Evolutionary conservation across 2,329 filamentous ascomycete genomes (phyloP).

Genomic region (Apiospora arundinis): DNA sequence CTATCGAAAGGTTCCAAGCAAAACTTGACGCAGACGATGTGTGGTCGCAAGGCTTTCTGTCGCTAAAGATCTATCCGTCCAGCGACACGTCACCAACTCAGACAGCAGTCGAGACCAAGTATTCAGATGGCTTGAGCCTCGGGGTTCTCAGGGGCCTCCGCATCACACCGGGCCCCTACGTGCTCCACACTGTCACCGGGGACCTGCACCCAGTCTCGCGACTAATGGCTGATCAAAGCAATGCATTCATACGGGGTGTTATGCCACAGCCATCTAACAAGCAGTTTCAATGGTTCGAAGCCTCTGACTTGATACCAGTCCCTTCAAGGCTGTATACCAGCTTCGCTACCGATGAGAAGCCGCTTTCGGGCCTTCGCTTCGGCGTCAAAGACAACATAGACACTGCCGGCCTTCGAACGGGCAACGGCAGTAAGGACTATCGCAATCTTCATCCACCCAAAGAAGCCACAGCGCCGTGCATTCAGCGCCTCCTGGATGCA

Average conservation of each 20-base stretch:
- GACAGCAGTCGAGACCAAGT: background rate
- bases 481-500: slow-evolving; percentile 27
- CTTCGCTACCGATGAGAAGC: background rate
- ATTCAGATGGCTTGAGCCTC: background rate
- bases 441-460: slow-evolving; percentile 25
- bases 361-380: slow-evolving; percentile 29
- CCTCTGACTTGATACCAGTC: slow-evolving; percentile 28
- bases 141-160: background rate
- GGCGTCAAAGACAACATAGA: slow-evolving; percentile 32
- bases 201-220: slow-evolving; percentile 23
- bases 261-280: background rate
- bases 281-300: slow-evolving; percentile 27
- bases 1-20: background rate
- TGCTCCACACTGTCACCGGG: slow-evolving; percentile 24
- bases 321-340: slow-evolving; percentile 27
- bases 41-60: slow-evolving; percentile 3
- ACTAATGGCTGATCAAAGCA: slow-evolving; percentile 26
- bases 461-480: slow-evolving; percentile 22
- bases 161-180: slow-evolving; percentile 25
- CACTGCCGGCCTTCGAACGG: slow-evolving; percentile 29
- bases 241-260: slow-evolving; percentile 28
- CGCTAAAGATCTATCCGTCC: background rate
- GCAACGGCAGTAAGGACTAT: slow-evolving; percentile 29
- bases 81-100: no score
- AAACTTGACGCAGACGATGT: background rate